These are phyloP conservation scores for Orbilia blumenaviensis DNA, from an alignment of 2,329 filamentous ascomycete genomes.

Conservation along the genomic window DNA sequence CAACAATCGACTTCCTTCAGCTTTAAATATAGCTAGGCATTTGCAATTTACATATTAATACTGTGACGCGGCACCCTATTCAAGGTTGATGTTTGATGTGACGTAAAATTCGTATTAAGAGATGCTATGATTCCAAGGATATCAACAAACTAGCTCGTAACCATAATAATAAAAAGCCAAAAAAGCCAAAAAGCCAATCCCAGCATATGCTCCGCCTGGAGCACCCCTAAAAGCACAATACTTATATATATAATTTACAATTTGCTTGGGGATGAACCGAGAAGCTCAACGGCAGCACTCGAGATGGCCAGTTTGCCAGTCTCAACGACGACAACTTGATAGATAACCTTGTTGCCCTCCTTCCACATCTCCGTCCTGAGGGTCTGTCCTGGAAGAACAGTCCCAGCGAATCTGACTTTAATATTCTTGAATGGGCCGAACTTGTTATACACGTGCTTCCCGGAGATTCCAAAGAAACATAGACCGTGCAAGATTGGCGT, in stretches of 20 bases:
- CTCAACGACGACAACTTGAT: conserved; percentile 90
- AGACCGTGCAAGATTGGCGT: conserved; percentile 95
- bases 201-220: not conserved
- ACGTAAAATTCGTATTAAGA: not conserved
- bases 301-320: conserved; percentile 88
- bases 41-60: not conserved
- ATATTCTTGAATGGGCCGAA: conserved; percentile 88
- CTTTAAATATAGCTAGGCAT: not conserved
- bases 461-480: conserved; percentile 89
- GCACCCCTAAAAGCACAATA: not conserved
- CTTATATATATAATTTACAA: conserved; percentile 60
- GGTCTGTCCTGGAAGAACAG: conserved; percentile 87
- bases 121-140: not conserved
- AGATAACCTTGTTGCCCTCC: conserved; percentile 79
- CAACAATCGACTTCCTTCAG: not conserved
- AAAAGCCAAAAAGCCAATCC: too few relatives aligned
- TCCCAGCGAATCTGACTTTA: conserved; percentile 89
- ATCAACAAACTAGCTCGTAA: conserved; percentile 4
- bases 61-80: not conserved
- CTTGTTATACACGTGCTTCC: conserved; percentile 85
- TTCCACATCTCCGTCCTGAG: conserved; percentile 94
- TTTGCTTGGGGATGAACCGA: conserved; percentile 66
- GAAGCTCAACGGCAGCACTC: conserved; percentile 79
- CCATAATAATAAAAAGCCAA: not conserved
- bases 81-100: not conserved